Evolutionary conservation across 1,284 basidiomycete species (phyloP), one percentile per base, ranked within the genome.

Genomic region (Naganishia liquefaciens): DNA sequence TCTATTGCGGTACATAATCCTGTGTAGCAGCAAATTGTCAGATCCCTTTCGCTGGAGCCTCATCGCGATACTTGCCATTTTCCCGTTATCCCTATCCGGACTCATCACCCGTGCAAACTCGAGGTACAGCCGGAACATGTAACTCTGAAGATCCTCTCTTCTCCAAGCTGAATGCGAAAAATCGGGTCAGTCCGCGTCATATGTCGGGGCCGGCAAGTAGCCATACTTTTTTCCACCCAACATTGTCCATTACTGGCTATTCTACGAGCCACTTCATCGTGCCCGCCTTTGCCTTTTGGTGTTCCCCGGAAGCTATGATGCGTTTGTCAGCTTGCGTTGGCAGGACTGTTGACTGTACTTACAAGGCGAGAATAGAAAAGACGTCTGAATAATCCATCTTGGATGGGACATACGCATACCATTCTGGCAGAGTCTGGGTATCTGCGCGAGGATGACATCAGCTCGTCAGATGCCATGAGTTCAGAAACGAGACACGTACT

Each of bases 81-180:
- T 77, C 33, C 77, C 77, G 33, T 75, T 78, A 62, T 83, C 82
- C 65, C 84, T 72, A 71, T 84, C 81, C 27, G 76, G 73, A 63
- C 77, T 81, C 75, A 82, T 79, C 9, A 84, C 73, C 2, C 84
- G 76, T 3, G 81, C 82, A 71, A 84, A 86, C 72, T 86, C 84
- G 60, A 84, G 79, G 67, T 80, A 82, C 63, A 82, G 68, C 40
- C 81, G 72, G 76, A 77, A 79, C 74, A 79, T 78, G 74, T 79
- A 80, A 19, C 71, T 69, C 68, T 79, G 74, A 51, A 77, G 71
- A 64, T 79, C 79, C 63, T 79, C 78, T 67, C 73, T 69, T 60
- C 77, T 65, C 75, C 73, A 76, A 15, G 77, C 74, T 77, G 62
- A 13, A 17, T n/a, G 1, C 42, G 33, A 5, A 28, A 17, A 43